phyloP scores from a whole-genome alignment of 306 rosid genomes.

The Cucumis cinereus region DNA sequence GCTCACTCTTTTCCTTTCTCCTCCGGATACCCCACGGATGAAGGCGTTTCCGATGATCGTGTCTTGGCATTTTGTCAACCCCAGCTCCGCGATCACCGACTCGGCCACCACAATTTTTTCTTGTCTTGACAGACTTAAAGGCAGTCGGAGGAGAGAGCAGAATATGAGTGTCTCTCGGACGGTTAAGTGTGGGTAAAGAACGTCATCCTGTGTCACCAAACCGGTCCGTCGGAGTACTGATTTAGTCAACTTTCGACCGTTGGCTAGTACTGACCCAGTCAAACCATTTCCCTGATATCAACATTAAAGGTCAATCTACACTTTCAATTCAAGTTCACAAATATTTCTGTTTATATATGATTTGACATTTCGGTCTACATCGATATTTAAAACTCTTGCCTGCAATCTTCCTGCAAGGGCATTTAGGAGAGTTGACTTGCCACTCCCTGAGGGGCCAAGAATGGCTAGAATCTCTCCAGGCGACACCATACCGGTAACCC shows the following conservation, averaged over 20 bases:
- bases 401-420: conserved; percentile 57
- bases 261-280: conserved; percentile 56
- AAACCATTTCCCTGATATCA: conserved; percentile 14
- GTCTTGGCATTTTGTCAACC: conserved; percentile 52
- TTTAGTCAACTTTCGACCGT: conserved; percentile 31
- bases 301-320: background rate
- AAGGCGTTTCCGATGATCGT: conserved; percentile 70
- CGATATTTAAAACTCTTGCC: background rate
- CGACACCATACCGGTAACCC: conserved; percentile 56
- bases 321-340: background rate
- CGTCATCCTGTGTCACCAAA: conserved; percentile 71
- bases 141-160: conserved; percentile 77
- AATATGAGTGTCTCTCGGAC: conserved; percentile 66
- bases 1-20: conserved; percentile 80
- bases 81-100: conserved; percentile 51
- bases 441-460: conserved; percentile 87
- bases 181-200: conserved; percentile 70
- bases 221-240: conserved; percentile 51
- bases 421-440: conserved; percentile 75
- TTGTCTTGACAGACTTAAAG: conserved; percentile 9
- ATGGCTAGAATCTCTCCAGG: conserved; percentile 81
- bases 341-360: no score
- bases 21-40: conserved; percentile 78
- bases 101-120: conserved; percentile 47
- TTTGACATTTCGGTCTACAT: no score